Percentiles rank a stretch among this genome's conserved stretches.
These are phyloP conservation scores for Pezicula carpinea DNA, from an alignment of 2,329 filamentous ascomycete genomes.

Conservation along the genomic window DNA sequence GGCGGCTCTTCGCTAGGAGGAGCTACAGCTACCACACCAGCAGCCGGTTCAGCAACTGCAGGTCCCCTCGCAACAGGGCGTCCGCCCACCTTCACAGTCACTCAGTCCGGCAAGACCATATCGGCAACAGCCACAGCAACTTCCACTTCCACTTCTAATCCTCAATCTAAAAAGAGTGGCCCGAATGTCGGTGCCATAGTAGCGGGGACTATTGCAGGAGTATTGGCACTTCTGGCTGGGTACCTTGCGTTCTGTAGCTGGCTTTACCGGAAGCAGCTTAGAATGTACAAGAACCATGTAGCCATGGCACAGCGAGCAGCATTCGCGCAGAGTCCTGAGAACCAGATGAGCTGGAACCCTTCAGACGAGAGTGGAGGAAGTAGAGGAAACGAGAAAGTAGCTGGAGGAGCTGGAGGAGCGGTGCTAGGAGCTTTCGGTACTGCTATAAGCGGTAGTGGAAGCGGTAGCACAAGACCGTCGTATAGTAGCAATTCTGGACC, in stretches of 20 bases:
- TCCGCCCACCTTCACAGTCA: slow-evolving; percentile 65
- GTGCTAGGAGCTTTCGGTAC: slow-evolving; percentile 24
- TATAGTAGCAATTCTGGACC: slow-evolving; percentile 5
- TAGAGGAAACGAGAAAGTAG: slow-evolving; percentile 22
- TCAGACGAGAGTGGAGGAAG: slow-evolving; percentile 11
- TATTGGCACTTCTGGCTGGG: slow-evolving; percentile 54
- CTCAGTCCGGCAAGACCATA: slow-evolving; percentile 42
- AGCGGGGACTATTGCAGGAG: slow-evolving; percentile 56
- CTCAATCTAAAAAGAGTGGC: slow-evolving; percentile 23
- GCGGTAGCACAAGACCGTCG: slow-evolving; percentile 9
- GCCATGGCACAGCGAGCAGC: slow-evolving; percentile 57
- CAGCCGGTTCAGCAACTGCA: slow-evolving; percentile 54
- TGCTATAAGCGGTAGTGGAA: slow-evolving; percentile 11
- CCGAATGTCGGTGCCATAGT: slow-evolving; percentile 39
- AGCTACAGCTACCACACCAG: slow-evolving; percentile 62
- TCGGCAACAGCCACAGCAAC: slow-evolving; percentile 31
- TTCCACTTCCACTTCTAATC: slow-evolving; percentile 17
- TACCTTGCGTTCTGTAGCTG: slow-evolving; percentile 70
- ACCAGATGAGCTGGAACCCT: slow-evolving; percentile 18
- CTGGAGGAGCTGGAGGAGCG: slow-evolving; percentile 5
- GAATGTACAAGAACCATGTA: slow-evolving; percentile 66
- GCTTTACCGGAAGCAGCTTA: slow-evolving; percentile 67
- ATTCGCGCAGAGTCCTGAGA: slow-evolving; percentile 34
- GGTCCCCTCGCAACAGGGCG: slow-evolving; percentile 69
- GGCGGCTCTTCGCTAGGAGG: slow-evolving; percentile 56